Evolutionary conservation across 176 grass and related monocot genomes (phyloP).

Genomic region (Carex littledalei): DNA sequence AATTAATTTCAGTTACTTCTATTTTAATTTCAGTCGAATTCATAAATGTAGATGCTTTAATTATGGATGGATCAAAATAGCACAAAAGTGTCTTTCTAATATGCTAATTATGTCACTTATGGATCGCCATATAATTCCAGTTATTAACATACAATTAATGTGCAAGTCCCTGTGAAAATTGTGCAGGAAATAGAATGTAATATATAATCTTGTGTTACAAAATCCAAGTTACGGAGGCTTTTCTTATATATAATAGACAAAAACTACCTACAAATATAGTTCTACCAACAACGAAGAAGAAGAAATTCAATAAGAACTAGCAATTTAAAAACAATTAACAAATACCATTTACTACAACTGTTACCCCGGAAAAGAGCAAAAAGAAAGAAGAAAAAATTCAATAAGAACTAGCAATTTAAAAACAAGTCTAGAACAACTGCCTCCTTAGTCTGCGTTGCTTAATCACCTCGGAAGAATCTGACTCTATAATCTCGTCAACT

Average conservation of each 20-base stretch:
- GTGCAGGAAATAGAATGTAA: not conserved
- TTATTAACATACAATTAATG: not conserved
- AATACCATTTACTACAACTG: slow-evolving; percentile 13
- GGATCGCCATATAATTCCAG: not conserved
- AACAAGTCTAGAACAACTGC: slow-evolving; percentile 40
- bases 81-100: not conserved
- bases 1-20: too few species aligned
- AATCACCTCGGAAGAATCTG: slow-evolving; percentile 21
- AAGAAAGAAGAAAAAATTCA: not conserved
- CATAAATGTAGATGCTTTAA: too few species aligned
- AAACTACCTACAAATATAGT: not conserved
- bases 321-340: not conserved
- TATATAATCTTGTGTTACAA: not conserved
- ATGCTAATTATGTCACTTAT: not conserved
- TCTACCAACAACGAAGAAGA: not conserved
- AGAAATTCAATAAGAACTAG: too few species aligned
- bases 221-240: not conserved
- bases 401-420: slow-evolving; percentile 2
- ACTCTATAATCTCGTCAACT: slow-evolving; percentile 46
- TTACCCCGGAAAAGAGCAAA: not conserved
- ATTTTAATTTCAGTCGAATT: too few species aligned
- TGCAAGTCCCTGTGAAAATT: not conserved
- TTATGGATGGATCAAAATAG: not conserved
- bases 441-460: slow-evolving; percentile 39
- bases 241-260: slow-evolving; percentile 9